Evolutionary conservation across 345 rosid genomes (phyloP), one percentile per base, ranked within the genome.

Genomic region (Eucalyptus curtisii): DNA sequence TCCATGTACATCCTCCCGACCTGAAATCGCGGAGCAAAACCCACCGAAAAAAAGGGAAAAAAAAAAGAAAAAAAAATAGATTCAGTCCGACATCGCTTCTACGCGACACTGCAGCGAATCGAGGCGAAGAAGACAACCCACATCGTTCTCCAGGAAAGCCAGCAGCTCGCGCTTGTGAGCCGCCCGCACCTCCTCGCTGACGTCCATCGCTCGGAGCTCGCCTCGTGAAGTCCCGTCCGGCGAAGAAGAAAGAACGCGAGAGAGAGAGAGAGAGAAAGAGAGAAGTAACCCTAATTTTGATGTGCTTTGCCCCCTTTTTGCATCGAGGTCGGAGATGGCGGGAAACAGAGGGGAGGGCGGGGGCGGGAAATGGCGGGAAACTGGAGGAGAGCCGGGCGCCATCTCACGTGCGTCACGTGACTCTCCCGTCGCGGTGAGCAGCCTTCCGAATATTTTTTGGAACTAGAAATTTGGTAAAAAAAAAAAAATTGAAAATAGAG

Each of bases 81-180:
- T 55, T 50, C 49, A 44, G 25, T 31, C 52, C 33, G 16, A 44
- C 52, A 47, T 45, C 7, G 49, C 49, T 22, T 49, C 44, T 47
- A n/a, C 50, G 22, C 52, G 47, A 66, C 17, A 20, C 55, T 17
- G 55, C 59, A 82, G 24, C 55, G 20, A 68, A 86, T 40, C 16
- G 2, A 59, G 8, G 33, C 89, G 86, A 24, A 88, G 25, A 53
- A 40, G 48, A 40, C 19, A 31, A 85, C 49, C 25, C 90, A 97
- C 99, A 90, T 93, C 93, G 87, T 94, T 95, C 87, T 97, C 98
- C 13, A 98, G 89, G 90, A 98, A 98, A 33, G 94, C 96, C 44
- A 92, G 87, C 76, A 98, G 94, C 88, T 95, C 98, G 76, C 99
- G 94, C 98, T 94, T 96, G 95, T 95, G 95, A 89, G 94, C 94